Evolutionary conservation across 768 basidiomycete genomes (phyloP).

Genomic region (Termitomyces sp.): DNA sequence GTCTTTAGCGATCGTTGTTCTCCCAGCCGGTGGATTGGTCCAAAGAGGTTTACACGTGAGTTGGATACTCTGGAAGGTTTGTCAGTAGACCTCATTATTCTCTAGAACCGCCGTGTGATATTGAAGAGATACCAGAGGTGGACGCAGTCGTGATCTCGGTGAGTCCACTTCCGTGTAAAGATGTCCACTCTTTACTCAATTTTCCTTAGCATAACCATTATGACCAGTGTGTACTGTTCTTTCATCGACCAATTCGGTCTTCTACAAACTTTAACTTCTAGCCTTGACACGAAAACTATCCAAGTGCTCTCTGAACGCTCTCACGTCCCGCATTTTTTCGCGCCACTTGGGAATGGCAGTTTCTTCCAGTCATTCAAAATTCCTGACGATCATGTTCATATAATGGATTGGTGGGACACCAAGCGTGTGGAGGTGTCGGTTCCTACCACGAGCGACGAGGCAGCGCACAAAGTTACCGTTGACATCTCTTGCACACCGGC

Average conservation of each 20-base stretch:
- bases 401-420: conserved; percentile 63
- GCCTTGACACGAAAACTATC: conserved; percentile 41
- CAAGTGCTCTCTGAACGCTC: conserved; percentile 26
- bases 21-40: conserved; percentile 37
- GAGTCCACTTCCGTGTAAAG: conserved; percentile 14
- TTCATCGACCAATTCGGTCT: not conserved
- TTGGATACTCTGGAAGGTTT: not conserved
- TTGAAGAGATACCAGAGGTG: conserved; percentile 53
- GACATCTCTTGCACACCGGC: conserved; percentile 54
- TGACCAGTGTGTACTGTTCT: conserved; percentile 33
- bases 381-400: conserved; percentile 33
- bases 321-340: conserved; percentile 45
- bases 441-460: conserved; percentile 4
- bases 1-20: conserved; percentile 49
- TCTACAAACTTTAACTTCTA: conserved; percentile 6
- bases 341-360: conserved; percentile 46
- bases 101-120: conserved; percentile 39
- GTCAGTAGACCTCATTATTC: not conserved
- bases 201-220: conserved; percentile 42
- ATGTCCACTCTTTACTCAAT: not conserved
- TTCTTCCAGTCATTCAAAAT: conserved; percentile 37
- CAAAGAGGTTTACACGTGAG: conserved; percentile 43
- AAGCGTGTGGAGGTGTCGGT: conserved; percentile 29
- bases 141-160: conserved; percentile 61
- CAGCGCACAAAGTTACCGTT: conserved; percentile 20